phyloP scores from a whole-genome alignment of 768 basidiomycete species.

The Clathrus columnatus region DNA sequence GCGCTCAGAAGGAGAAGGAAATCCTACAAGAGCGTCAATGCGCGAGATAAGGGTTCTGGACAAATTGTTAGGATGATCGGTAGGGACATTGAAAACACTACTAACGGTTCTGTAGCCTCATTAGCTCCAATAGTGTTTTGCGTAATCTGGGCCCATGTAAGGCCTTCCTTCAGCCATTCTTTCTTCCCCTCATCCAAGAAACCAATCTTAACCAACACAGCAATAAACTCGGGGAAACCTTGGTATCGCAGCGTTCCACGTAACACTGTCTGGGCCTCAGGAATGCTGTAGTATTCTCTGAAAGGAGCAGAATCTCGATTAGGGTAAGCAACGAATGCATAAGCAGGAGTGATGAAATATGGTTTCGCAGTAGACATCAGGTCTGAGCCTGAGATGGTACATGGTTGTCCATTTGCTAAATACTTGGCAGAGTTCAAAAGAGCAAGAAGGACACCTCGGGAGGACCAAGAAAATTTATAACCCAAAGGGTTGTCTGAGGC shows the following conservation, averaged over 20 bases:
- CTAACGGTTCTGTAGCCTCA: conserved; percentile 60
- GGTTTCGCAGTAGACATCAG: conserved; percentile 89
- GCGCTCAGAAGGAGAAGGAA: conserved; percentile 63
- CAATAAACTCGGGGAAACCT: conserved; percentile 94
- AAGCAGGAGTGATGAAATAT: conserved; percentile 92
- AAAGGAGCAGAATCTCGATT: conserved; percentile 92
- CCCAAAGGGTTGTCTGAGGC: conserved; percentile 91
- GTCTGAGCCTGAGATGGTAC: conserved; percentile 65
- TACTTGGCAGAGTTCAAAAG: conserved; percentile 86
- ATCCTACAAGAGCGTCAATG: conserved; percentile 60
- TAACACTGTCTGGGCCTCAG: conserved; percentile 87
- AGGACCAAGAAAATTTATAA: conserved; percentile 99
- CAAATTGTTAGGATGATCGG: background rate
- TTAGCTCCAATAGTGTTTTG: conserved; percentile 64
- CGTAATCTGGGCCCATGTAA: conserved; percentile 81
- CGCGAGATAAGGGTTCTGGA: conserved; percentile 62
- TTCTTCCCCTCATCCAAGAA: conserved; percentile 73
- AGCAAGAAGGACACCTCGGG: conserved; percentile 90
- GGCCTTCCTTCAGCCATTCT: conserved; percentile 64
- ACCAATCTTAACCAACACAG: conserved; percentile 76
- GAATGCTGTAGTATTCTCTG: conserved; percentile 85
- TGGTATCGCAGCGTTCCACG: conserved; percentile 93
- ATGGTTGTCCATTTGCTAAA: conserved; percentile 53
- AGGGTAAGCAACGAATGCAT: conserved; percentile 93
- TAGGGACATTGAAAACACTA: background rate